Conservation (phyloP, 805 yeast species). For the Candida germanica region DNA sequence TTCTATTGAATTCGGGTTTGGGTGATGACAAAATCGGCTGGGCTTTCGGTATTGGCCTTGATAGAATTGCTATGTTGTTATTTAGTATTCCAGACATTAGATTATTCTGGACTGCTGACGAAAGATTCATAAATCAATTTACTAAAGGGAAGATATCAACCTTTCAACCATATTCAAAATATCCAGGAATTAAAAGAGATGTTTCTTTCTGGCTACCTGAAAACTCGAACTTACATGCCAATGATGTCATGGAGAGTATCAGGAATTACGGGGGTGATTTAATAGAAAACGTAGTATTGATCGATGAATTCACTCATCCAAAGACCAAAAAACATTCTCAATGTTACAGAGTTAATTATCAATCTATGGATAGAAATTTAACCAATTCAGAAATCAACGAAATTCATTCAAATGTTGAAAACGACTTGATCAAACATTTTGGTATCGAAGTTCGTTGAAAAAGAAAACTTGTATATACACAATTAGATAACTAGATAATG, state of each 20-base stretch:
- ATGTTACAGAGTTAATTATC: conserved; percentile 89
- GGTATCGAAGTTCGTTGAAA: conserved; percentile 53
- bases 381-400: conserved; percentile 81
- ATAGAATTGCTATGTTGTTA: conserved; percentile 90
- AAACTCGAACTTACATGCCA: conserved; percentile 57
- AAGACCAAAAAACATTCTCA: conserved; percentile 72
- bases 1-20: conserved; percentile 69
- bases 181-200: conserved; percentile 83
- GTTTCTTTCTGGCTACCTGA: conserved; percentile 86
- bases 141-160: conserved; percentile 57
- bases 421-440: conserved; percentile 49
- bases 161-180: conserved; percentile 86
- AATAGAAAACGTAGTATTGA: conserved; percentile 76
- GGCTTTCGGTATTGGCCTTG: conserved; percentile 97
- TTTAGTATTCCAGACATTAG: conserved; percentile 96
- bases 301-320: conserved; percentile 85
- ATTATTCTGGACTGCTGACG: conserved; percentile 85
- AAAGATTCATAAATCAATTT: conserved; percentile 75
- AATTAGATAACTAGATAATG: too few relatives aligned
- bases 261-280: conserved; percentile 81
- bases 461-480: background rate
- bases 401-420: conserved; percentile 64
- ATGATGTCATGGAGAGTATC: conserved; percentile 92
- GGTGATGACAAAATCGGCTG: conserved; percentile 69
- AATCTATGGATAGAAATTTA: conserved; percentile 90